Evolutionary conservation across 441 rosid genomes (phyloP).

Genomic region (Adansonia gregorii): DNA sequence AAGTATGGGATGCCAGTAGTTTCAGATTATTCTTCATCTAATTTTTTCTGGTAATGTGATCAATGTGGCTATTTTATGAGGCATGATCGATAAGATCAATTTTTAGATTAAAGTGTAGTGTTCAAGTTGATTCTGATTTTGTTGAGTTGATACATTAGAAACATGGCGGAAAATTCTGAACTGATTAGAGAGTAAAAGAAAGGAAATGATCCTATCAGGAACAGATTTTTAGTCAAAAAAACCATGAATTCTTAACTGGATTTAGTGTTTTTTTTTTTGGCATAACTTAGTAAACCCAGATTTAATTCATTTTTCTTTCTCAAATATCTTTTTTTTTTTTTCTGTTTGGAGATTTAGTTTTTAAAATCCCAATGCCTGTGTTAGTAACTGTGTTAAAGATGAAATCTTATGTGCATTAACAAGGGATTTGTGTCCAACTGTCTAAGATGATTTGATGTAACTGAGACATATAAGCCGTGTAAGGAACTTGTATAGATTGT

Average conservation of each 20-base stretch:
- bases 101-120: background rate
- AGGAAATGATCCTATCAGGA: background rate
- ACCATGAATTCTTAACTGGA: background rate
- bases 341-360: background rate
- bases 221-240: background rate
- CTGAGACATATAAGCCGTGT: background rate
- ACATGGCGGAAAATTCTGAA: background rate
- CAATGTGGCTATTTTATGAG: background rate
- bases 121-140: background rate
- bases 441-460: background rate
- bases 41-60: background rate
- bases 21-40: background rate
- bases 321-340: too few relatives aligned
- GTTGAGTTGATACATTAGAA: slow-evolving; percentile 1
- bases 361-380: background rate
- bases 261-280: background rate
- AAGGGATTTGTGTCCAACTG: background rate
- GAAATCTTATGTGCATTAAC: background rate
- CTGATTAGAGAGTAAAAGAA: background rate
- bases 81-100: background rate
- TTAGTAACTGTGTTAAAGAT: background rate
- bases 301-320: background rate
- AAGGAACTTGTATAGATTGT: slow-evolving; percentile 2
- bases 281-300: background rate
- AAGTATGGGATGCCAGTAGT: background rate